Base-by-base conservation (phyloP, 495 filamentous ascomycete species). In the Xylaria intraflava region DNA sequence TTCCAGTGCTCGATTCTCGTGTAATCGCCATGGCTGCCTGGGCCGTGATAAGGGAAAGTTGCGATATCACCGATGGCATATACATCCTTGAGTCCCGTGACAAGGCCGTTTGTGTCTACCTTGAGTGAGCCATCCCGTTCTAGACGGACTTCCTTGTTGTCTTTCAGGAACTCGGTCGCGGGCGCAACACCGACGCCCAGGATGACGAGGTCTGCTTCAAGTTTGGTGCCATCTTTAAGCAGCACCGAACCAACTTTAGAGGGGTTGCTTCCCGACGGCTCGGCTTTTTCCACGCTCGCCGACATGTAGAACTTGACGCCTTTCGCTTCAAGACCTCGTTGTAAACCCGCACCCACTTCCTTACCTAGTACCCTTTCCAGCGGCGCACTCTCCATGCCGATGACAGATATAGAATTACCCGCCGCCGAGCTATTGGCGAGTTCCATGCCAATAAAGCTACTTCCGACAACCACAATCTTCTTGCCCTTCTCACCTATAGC, bases 1-100 rank as follows among this genome's bases (percentile, higher is more conserved):
- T 96, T 90, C 92, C 91, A 98, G 67, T 98, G 93, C 74, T 98
- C 94, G 68, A 96, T 95, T 51, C 89, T 73, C 5, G 74, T 80
- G 23, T 74, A 74, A 4, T 72, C 75, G 49, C 88, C 86, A 55
- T 84, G 72, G 1, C 86, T 81, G n/a, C 88, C 89, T 0, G 92
- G 91, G 1, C 92, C 91, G 65, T 89, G 80, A 72, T 96, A 98
- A 0, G 92, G 92, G 64, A 89, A 96, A 1, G 90, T 93, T 7
- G 93, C 91, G 50, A 98, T 97, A 65, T 98, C 93, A 45, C 93
- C 93, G 56, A 98, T 85, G 35, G 93, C 93, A 64, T 87, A 97
- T 48, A 96, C 92, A 61, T 89, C 84, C 46, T 85, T 77, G 1
- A 90, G 67, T 2, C 83, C 83, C 0, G 79, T 69, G 14, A 97